Evolutionary conservation across 2,329 filamentous ascomycete genomes (phyloP), one percentile per base, ranked within the genome.

Genomic region (Trichoderma afroharzianum): DNA sequence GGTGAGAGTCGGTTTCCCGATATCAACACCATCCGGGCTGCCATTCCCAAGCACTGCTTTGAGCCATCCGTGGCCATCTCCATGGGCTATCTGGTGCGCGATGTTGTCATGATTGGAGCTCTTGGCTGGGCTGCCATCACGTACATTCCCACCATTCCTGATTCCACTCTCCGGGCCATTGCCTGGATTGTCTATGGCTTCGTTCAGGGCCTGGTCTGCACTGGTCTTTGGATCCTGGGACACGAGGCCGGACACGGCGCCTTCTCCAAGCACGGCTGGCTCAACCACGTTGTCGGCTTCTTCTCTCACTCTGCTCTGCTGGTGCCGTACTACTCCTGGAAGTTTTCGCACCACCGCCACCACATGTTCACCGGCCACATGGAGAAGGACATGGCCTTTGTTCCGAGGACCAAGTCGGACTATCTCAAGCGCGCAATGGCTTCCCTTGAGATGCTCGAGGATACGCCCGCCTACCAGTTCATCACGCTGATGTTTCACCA

Each of bases 281-380:
- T 92, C 74, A 92, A 92, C 79, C 86, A 91, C 76, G 78, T 85
- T 18, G 82, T 90, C 70, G 91, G 91, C 72, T 91, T 90, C 83
- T 78, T 86, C 63, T 80, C 89, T n/a, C 91, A 93, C 84, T 91
- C 88, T 7, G 83, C 86, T 72, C 84, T 93, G 50, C 80, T 91
- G 73, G 90, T 91, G 3, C 91, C 91, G 4, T 93, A 90, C 82
- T 92, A 92, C 82, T 89, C 88, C 63, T 93, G 91, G 91, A 90
- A 91, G 82, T 89, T 89, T 79, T 90, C 87, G 36, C 91, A 93
- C 80, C 86, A 87, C 72, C 87, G 90, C 64, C 91, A 93, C 81
- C 91, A 93, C 82, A 87, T 87, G 74, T 91, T 88, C 80, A 89
- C 88, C 58, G 89, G 89, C 74, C 87, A 92, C 82, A 89, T 91